Evolutionary conservation across 805 yeast genomes (phyloP).

Genomic region (Kazachstania bromeliacearum): DNA sequence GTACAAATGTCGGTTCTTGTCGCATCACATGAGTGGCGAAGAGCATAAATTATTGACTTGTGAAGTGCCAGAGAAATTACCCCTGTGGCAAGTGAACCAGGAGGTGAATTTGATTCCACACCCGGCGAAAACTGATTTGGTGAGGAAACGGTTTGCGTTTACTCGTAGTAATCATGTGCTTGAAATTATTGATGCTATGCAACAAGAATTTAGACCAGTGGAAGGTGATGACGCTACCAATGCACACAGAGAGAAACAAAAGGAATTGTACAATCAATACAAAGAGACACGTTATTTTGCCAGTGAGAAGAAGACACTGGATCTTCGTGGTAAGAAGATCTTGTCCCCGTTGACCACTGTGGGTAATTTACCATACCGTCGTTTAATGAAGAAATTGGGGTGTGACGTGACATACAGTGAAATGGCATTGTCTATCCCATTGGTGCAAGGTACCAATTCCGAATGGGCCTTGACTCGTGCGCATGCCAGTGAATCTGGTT

Average conservation of each 20-base stretch:
- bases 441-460: conserved; percentile 80
- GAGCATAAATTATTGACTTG: conserved; percentile 25
- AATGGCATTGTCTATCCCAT: conserved; percentile 84
- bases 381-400: conserved; percentile 82
- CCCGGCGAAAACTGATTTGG: conserved; percentile 29
- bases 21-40: conserved; percentile 52
- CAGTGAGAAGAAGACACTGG: conserved; percentile 69
- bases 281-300: conserved; percentile 69
- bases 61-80: conserved; percentile 22
- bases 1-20: conserved; percentile 82
- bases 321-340: conserved; percentile 67
- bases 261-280: conserved; percentile 33
- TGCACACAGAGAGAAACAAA: conserved; percentile 20
- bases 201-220: conserved; percentile 30
- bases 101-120: conserved; percentile 58
- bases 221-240: conserved; percentile 4
- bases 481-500: conserved; percentile 70
- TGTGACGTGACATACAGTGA: conserved; percentile 92
- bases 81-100: conserved; percentile 29
- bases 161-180: conserved; percentile 47
- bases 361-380: conserved; percentile 90
- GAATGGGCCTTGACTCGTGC: conserved; percentile 98
- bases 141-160: conserved; percentile 50
- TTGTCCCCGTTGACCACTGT: conserved; percentile 96
- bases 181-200: conserved; percentile 53